Conservation (phyloP, 2,329 filamentous ascomycete species). For the Diaporthe vaccinii region DNA sequence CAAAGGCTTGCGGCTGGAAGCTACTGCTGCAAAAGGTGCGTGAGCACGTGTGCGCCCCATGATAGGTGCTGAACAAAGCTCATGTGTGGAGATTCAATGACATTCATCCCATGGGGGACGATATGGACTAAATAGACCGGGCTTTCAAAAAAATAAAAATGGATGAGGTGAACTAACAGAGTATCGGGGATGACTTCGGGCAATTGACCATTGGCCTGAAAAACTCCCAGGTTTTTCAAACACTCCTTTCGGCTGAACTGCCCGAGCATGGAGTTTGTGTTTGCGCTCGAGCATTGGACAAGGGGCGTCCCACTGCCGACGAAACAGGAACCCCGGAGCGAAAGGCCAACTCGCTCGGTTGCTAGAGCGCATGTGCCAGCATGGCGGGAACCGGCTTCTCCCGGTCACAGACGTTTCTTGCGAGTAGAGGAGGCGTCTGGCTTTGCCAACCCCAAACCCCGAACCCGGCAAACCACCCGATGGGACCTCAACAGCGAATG, state of each 20-base stretch:
- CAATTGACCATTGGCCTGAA: background rate
- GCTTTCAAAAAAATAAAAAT: constrained; percentile 5
- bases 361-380: background rate
- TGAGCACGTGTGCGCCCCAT: background rate
- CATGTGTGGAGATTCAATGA: background rate
- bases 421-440: background rate
- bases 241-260: background rate
- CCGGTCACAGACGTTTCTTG: background rate
- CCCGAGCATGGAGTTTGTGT: constrained; percentile 18
- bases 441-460: background rate
- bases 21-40: background rate
- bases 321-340: background rate
- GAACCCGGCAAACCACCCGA: background rate
- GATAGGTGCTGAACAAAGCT: background rate
- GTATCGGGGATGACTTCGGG: background rate
- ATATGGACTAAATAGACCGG: background rate
- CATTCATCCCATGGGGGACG: background rate
- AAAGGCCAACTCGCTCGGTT: background rate
- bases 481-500: background rate
- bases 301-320: background rate
- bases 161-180: background rate
- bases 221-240: background rate
- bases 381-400: background rate
- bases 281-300: background rate
- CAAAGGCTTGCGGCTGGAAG: background rate